Conservation (phyloP, 2,329 filamentous ascomycete genomes). For the Fusarium lateritium region DNA sequence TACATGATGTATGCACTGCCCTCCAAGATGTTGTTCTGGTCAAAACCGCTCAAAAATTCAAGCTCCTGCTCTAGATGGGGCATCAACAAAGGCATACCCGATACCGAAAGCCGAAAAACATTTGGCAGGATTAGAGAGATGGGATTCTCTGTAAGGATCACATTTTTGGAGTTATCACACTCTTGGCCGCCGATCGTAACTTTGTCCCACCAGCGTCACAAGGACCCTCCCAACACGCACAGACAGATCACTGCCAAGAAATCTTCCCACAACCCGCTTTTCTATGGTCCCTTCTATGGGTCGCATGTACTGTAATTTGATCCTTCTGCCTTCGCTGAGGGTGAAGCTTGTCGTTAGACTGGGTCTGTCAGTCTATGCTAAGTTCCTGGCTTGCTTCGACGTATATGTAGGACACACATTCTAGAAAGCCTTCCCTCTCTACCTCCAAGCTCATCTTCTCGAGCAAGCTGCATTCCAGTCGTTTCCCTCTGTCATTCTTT, state of each 20-base stretch:
- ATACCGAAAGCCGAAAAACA: not conserved
- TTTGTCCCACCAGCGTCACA: not conserved
- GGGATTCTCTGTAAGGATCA: not conserved
- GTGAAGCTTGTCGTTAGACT: not conserved
- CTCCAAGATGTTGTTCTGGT: too few relatives aligned
- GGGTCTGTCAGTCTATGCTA: not conserved
- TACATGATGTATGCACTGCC: too few relatives aligned
- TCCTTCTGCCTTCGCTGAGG: not conserved
- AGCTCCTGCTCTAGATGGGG: too few relatives aligned
- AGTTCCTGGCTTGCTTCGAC: not conserved
- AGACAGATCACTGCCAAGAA: not conserved
- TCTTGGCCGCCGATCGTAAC: slow-evolving; percentile 14
- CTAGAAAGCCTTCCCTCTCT: not conserved
- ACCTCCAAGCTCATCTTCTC: not conserved
- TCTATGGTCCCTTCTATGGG: slow-evolving; percentile 12
- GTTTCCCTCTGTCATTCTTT: not conserved
- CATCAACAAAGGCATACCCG: too few relatives aligned
- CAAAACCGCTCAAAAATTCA: too few relatives aligned
- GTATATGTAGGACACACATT: slow-evolving; percentile 14
- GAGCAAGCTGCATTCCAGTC: not conserved
- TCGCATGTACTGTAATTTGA: slow-evolving; percentile 11
- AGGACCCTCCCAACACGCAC: not conserved
- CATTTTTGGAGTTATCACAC: not conserved
- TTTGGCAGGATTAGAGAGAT: too few relatives aligned
- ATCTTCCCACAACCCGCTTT: slow-evolving; percentile 7